These are phyloP conservation scores for Arthroderma sp. DNA, from an alignment of 2,329 filamentous ascomycete genomes.

Conservation along the genomic window DNA sequence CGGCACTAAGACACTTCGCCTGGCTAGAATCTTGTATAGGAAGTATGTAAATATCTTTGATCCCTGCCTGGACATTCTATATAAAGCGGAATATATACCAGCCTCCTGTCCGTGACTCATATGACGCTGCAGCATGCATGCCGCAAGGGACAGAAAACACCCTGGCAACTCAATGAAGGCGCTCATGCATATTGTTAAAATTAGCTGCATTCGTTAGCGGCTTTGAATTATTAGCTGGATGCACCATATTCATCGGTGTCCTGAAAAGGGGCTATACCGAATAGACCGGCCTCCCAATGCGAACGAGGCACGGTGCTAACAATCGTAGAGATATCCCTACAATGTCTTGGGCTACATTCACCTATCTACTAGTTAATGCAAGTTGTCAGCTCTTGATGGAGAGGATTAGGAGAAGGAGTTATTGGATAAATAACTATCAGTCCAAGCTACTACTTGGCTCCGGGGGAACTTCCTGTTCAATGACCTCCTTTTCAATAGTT, in stretches of 20 bases:
- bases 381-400: not conserved
- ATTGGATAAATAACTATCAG: not conserved
- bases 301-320: not conserved
- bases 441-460: not conserved
- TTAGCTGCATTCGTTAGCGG: not conserved
- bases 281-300: not conserved
- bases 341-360: not conserved
- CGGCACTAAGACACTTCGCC: not conserved
- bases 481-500: too few relatives aligned
- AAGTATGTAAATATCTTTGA: not conserved
- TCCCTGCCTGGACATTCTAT: not conserved
- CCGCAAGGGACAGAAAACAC: not conserved
- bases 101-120: not conserved
- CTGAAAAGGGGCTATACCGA: not conserved
- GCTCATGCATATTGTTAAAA: not conserved
- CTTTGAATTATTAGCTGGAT: not conserved
- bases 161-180: not conserved
- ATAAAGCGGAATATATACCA: not conserved
- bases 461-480: not conserved
- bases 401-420: not conserved
- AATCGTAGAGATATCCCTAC: not conserved
- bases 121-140: not conserved
- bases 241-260: not conserved
- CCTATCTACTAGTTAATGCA: not conserved
- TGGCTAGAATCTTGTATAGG: not conserved